A percentile compares a stretch with the other conserved stretches of the same genome.
These are phyloP conservation scores for Sugiyamaella paludigena DNA, from an alignment of 1,139 yeast genomes.

Conservation along the genomic window DNA sequence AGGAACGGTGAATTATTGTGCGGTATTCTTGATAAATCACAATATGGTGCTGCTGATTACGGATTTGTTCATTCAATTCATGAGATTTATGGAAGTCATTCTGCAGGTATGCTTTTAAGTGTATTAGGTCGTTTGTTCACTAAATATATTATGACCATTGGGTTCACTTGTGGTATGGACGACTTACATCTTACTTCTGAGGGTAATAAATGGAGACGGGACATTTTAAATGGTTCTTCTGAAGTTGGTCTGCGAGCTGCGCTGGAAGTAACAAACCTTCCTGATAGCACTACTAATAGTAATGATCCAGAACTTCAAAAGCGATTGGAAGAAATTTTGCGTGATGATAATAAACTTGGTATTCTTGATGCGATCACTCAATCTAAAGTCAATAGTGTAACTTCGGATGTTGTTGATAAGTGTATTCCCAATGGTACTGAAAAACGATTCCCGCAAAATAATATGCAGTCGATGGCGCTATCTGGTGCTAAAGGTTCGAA, in stretches of 20 bases:
- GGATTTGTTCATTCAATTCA: constrained; percentile 96
- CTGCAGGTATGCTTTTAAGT: constrained; percentile 86
- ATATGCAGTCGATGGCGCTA: constrained; percentile 98
- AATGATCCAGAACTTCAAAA: constrained; percentile 75
- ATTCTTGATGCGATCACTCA: constrained; percentile 95
- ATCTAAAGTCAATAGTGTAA: constrained; percentile 85
- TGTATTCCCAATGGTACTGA: constrained; percentile 97
- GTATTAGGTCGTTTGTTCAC: constrained; percentile 94
- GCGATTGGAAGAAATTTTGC: constrained; percentile 88
- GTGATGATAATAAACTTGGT: constrained; percentile 91
- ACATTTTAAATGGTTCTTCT: constrained; percentile 69
- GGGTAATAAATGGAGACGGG: constrained; percentile 87
- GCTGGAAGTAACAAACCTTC: constrained; percentile 86
- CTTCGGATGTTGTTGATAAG: constrained; percentile 87
- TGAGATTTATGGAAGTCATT: constrained; percentile 88
- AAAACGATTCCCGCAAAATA: constrained; percentile 91
- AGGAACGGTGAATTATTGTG: constrained; percentile 80
- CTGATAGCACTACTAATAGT: constrained; percentile 49
- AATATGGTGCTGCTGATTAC: constrained; percentile 96
- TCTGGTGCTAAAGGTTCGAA: constrained; percentile 99
- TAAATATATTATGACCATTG: constrained; percentile 86
- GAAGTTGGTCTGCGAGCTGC: constrained; percentile 92
- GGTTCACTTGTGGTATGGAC: constrained; percentile 99
- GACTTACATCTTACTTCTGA: constrained; percentile 88
- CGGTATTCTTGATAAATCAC: constrained; percentile 96